Percentiles rank a stretch among this genome's conserved stretches.
phyloP scores from a whole-genome alignment of 2,329 filamentous ascomycete species.

The Nothophaeocryptopus gaeumannii region DNA sequence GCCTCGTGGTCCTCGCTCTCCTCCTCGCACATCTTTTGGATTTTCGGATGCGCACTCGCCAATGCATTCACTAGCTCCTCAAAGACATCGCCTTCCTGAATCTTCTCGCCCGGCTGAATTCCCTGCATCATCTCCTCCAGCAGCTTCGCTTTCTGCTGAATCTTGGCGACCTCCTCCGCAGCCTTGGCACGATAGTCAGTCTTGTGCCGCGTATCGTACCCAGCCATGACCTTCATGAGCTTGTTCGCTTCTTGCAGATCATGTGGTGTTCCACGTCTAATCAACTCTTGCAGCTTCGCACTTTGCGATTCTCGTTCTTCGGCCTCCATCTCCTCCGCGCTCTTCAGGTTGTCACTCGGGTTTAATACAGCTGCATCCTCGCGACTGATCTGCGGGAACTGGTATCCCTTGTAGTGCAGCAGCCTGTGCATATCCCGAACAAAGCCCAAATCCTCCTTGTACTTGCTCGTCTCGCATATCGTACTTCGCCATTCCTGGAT shows the following conservation, averaged over 20 bases:
- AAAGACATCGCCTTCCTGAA: slow-evolving; percentile 67
- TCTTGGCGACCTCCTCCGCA: slow-evolving; percentile 88
- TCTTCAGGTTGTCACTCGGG: slow-evolving; percentile 93
- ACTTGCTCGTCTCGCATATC: slow-evolving; percentile 95
- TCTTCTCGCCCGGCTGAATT: slow-evolving; percentile 75
- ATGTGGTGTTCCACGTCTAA: slow-evolving; percentile 83
- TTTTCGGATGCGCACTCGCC: slow-evolving; percentile 94
- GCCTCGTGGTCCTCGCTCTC: slow-evolving; percentile 96
- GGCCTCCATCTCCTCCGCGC: slow-evolving; percentile 97
- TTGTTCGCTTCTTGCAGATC: slow-evolving; percentile 96
- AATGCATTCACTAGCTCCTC: slow-evolving; percentile 84
- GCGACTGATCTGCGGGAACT: slow-evolving; percentile 84
- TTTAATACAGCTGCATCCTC: slow-evolving; percentile 97
- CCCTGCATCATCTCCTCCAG: slow-evolving; percentile 89
- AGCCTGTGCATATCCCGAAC: slow-evolving; percentile 97
- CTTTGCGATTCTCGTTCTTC: slow-evolving; percentile 93
- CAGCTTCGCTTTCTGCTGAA: slow-evolving; percentile 90
- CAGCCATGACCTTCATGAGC: slow-evolving; percentile 99
- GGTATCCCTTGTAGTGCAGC: slow-evolving; percentile 93
- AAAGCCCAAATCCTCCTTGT: slow-evolving; percentile 95
- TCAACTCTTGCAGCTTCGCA: slow-evolving; percentile 96
- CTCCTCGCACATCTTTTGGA: slow-evolving; percentile 99
- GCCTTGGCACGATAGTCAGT: slow-evolving; percentile 98
- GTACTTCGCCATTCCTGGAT: slow-evolving; percentile 98
- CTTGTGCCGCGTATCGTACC: slow-evolving; percentile 91